Evolutionary conservation across 202 grass and related monocot genomes (phyloP), one percentile per base, ranked within the genome.

Genomic region (Cymbopogon flexuosus): DNA sequence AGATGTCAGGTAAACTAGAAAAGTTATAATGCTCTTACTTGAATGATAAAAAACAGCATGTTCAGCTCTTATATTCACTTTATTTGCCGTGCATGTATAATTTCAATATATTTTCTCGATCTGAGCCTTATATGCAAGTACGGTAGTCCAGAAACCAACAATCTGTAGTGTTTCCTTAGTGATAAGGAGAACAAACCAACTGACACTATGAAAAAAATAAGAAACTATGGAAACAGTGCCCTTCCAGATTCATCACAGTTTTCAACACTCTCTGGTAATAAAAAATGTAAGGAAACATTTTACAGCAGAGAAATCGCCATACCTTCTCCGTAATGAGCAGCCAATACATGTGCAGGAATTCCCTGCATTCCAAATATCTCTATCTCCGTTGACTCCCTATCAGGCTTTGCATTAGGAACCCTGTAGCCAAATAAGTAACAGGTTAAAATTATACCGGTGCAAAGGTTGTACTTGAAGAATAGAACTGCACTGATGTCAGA

Each of bases 331-430:
- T 98, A 98, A 78, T 98, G 95, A 33, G 95, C 95, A 72, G 92
- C 88, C 62, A 98, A 75, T 37, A 98, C 88, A 73, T 91, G 82
- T 15, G 92, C 42, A 72, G 90, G 95, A 80, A 98, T 92, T 83
- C 95, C 95, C 88, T 98, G 95, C 95, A 98, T 98, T 62, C 95
- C 95, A 37, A 93, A 98, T 11, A 98, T 98, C 86, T 98, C 95
- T 68, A 98, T 95, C 19, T 98, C 95, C 1, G 88, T 98, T 1
- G 95, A 98, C 21, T 98, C 92, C 86, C 92, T 93, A 60, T 91
- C 95, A 15, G 92, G 88, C 73, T 95, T 98, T 8, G 95, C 90
- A 83, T 98, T 98, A 37, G 95, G 95, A 68, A 98, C 95, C 76
- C 94, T 97, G 91, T 12, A 84, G 65, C 72, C 18, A 83, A 70